Conservation (phyloP, 345 rosid genomes). For the Eucalyptus cloeziana region DNA sequence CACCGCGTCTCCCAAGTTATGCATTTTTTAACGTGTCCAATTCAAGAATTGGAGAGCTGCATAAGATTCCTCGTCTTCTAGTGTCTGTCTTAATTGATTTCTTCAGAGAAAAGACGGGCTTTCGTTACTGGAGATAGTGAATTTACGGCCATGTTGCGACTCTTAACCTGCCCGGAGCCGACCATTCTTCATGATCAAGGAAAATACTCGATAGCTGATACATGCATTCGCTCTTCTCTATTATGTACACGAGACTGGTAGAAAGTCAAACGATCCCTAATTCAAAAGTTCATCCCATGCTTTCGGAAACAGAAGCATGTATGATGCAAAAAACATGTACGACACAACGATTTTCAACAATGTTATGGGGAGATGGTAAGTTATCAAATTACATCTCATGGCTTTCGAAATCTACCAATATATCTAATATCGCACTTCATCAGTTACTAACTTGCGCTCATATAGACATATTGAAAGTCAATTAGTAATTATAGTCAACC, state of each 20-base stretch:
- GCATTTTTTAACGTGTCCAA: neutral
- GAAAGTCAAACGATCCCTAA: neutral
- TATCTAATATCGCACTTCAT: neutral
- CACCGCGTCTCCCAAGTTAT: neutral
- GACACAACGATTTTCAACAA: neutral
- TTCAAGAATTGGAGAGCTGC: neutral
- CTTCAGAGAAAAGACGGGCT: neutral
- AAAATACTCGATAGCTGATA: neutral
- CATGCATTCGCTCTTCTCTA: neutral
- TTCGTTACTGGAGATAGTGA: neutral
- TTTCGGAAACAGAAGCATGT: neutral
- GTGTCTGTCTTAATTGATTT: neutral
- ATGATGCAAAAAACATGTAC: neutral
- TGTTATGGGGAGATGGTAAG: neutral
- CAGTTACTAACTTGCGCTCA: neutral
- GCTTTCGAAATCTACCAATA: neutral
- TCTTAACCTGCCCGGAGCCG: accelerated
- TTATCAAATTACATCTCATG: neutral
- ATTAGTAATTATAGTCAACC: neutral
- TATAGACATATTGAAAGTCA: neutral
- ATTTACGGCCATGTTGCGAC: neutral
- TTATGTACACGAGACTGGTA: neutral
- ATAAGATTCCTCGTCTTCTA: neutral
- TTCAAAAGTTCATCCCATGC: neutral
- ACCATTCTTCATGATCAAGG: neutral